These are phyloP conservation scores for Aureobasidium sp. DNA, from an alignment of 2,329 filamentous ascomycete species.

Conservation along the genomic window DNA sequence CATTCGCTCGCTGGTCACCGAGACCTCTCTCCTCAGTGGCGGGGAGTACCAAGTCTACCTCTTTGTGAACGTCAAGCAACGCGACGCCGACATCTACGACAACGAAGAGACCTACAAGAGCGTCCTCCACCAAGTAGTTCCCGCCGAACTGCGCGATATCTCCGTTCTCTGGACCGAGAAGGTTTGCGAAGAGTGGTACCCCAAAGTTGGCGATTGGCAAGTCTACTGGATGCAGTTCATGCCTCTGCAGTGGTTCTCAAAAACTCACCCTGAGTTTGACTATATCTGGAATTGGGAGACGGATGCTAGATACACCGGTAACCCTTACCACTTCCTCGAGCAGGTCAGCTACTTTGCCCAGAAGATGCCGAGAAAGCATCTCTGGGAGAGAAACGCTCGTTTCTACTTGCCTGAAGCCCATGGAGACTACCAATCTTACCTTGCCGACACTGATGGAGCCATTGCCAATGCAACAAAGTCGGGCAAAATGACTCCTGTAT, in stretches of 20 bases:
- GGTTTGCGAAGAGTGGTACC: slow-evolving; percentile 40
- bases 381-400: slow-evolving; percentile 50
- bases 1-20: slow-evolving; percentile 37
- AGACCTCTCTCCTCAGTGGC: slow-evolving; percentile 37
- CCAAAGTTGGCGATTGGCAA: slow-evolving; percentile 39
- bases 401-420: slow-evolving; percentile 47
- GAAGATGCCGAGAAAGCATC: slow-evolving; percentile 46
- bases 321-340: slow-evolving; percentile 71
- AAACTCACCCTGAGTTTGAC: slow-evolving; percentile 70
- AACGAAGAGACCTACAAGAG: slow-evolving; percentile 50
- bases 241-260: slow-evolving; percentile 65
- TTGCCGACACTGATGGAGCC: slow-evolving; percentile 33
- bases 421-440: slow-evolving; percentile 39
- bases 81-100: slow-evolving; percentile 49
- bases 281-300: slow-evolving; percentile 82
- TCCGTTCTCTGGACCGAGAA: slow-evolving; percentile 64
- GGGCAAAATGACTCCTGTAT: slow-evolving; percentile 53
- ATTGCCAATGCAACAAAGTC: slow-evolving; percentile 31
- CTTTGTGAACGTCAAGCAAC: slow-evolving; percentile 44
- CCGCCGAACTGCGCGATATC: slow-evolving; percentile 60
- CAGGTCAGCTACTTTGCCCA: slow-evolving; percentile 49
- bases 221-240: slow-evolving; percentile 55
- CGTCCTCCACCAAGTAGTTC: slow-evolving; percentile 54
- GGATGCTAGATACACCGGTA: slow-evolving; percentile 68
- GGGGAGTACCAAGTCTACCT: slow-evolving; percentile 42